Evolutionary conservation across 2,329 filamentous ascomycete species (phyloP).

Genomic region (Aspergillus terreus): DNA sequence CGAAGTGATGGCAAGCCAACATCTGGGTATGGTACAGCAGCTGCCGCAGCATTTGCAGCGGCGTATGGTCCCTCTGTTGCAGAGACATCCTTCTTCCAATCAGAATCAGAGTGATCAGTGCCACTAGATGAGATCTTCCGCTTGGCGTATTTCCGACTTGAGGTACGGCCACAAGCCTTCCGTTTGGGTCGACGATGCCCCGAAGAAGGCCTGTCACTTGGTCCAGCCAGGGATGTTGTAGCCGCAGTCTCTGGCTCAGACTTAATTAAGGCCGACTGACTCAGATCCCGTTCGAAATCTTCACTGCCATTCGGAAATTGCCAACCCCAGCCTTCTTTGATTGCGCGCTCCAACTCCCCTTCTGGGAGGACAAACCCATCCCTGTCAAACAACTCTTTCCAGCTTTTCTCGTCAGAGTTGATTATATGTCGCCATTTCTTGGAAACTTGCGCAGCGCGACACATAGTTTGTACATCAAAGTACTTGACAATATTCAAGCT

Average conservation of each 20-base stretch:
- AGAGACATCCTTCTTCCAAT: slow-evolving; percentile 46
- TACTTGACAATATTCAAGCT: slow-evolving; percentile 84
- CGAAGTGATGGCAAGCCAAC: slow-evolving; percentile 74
- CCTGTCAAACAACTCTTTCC: slow-evolving; percentile 85
- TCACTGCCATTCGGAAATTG: slow-evolving; percentile 75
- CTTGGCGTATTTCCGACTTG: slow-evolving; percentile 54
- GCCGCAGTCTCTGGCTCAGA: slow-evolving; percentile 37
- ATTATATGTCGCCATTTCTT: slow-evolving; percentile 89
- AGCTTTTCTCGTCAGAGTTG: slow-evolving; percentile 89
- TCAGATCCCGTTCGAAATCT: slow-evolving; percentile 78
- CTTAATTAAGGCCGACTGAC: slow-evolving; percentile 44
- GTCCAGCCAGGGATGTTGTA: slow-evolving; percentile 18
- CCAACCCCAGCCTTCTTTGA: slow-evolving; percentile 95
- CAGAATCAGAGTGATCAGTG: slow-evolving; percentile 37
- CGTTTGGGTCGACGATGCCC: slow-evolving; percentile 41
- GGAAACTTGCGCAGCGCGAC: slow-evolving; percentile 86
- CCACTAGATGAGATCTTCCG: slow-evolving; percentile 50
- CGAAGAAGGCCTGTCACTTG: slow-evolving; percentile 22
- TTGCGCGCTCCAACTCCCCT: slow-evolving; percentile 80
- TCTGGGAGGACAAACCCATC: slow-evolving; percentile 76
- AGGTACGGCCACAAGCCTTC: slow-evolving; percentile 45
- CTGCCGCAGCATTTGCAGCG: slow-evolving; percentile 74
- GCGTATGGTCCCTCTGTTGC: slow-evolving; percentile 78
- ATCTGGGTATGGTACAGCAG: slow-evolving; percentile 76
- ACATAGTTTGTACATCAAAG: slow-evolving; percentile 80